phyloP scores from a whole-genome alignment of 306 rosid species.

The Cucumis hystrix region DNA sequence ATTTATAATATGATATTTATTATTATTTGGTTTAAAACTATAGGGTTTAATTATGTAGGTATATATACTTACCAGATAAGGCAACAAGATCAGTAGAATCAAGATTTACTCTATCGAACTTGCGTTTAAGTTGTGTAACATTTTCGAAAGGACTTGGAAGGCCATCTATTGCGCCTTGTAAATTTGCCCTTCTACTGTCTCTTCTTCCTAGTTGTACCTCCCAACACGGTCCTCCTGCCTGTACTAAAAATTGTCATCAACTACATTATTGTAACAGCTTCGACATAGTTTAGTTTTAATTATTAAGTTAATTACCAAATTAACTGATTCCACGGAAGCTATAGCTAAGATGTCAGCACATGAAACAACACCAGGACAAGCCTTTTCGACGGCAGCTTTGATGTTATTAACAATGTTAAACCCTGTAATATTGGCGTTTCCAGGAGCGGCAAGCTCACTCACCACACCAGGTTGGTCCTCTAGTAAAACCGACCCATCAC shows the following conservation, averaged over 20 bases:
- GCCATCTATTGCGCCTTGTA: background rate
- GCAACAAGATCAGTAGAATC: slow-evolving; percentile 22
- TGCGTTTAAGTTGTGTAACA: background rate
- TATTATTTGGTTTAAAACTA: background rate
- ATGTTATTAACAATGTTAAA: slow-evolving; percentile 24
- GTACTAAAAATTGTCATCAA: background rate
- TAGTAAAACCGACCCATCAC: slow-evolving; percentile 35
- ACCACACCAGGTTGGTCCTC: slow-evolving; percentile 16
- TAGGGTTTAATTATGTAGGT: no score
- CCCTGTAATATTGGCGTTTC: slow-evolving; percentile 13
- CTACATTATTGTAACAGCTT: background rate
- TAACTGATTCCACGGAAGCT: slow-evolving; percentile 20
- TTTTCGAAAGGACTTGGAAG: slow-evolving; percentile 16
- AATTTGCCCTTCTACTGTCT: slow-evolving; percentile 17
- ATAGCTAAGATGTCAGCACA: slow-evolving; percentile 41
- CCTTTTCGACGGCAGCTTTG: slow-evolving; percentile 28
- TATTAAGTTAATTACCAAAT: slow-evolving; percentile 9
- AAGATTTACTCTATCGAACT: slow-evolving; percentile 12
- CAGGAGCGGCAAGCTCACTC: slow-evolving; percentile 15
- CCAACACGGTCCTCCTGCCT: slow-evolving; percentile 29
- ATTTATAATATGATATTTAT: background rate
- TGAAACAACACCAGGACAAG: slow-evolving; percentile 36
- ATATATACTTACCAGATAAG: slow-evolving; percentile 17
- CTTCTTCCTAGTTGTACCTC: slow-evolving; percentile 23
- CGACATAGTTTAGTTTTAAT: background rate